Evolutionary conservation across 306 rosid genomes (phyloP), one percentile per base, ranked within the genome.

Genomic region (Trichosanthes cucumerina): DNA sequence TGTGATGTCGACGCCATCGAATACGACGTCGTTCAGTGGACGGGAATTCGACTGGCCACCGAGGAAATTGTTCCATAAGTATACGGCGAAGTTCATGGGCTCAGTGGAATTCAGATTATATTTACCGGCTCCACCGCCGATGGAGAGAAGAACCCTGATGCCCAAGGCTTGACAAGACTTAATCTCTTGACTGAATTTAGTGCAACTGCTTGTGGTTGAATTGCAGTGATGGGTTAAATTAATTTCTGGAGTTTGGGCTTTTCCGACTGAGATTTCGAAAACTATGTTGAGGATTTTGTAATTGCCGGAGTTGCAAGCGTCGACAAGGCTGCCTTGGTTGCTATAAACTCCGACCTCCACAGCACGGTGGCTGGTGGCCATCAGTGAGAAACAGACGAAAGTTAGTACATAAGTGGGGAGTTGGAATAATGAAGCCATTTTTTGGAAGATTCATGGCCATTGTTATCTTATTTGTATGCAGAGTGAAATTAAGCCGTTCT

Each of bases 51-150:
- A 80, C 7, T 19, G 16, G 28, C 83, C 79, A 7, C 79, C 79
- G 6, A 80, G 50, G 63, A 80, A 80, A 36, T 82, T 82, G 49
- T 70, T 33, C 78, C 84, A 78, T 7, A 77, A 41, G 64, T 77
- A 82, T 0, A 3, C 24, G 21, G 83, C 75, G 12, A 76, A 69
- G 14, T 77, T 36, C 9, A 63, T 47, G 62, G 84, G 75, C 50
- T 77, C 84, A 15, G 81, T 33, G 14, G 72, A 77, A 18, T 68
- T 8, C 18, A 77, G 73, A 78, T 43, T 24, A n/a, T 64, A 76
- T 46, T 57, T 53, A 0, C 81, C 78, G 4, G 3, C 33, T 0
- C 74, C 84, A 0, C 81, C 84, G 43, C 84, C 81, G 21, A 81
- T 21, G 0, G 84, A 77, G 13, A 81, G 81, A 12, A 81, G 9